Conservation (phyloP, 2,329 filamentous ascomycete genomes). For the Cordyceps pruinosa region DNA sequence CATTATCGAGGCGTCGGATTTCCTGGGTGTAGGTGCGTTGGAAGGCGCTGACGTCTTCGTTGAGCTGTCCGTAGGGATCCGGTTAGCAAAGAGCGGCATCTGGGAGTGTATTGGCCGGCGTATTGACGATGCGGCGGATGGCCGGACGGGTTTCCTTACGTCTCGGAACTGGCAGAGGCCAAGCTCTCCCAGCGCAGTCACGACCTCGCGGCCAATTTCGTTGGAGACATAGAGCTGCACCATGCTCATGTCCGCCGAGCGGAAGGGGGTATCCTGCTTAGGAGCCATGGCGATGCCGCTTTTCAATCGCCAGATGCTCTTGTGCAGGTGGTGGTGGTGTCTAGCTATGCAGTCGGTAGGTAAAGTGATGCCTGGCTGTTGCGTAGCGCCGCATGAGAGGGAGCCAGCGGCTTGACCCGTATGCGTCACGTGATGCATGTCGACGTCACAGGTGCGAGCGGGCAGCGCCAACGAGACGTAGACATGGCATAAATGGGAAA, state of each 20-base stretch:
- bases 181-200: conserved; percentile 91
- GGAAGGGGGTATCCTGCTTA: conserved; percentile 88
- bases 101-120: neutral
- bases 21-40: conserved; percentile 97
- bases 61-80: conserved; percentile 55
- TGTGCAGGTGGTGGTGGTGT: conserved; percentile 23
- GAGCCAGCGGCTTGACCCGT: neutral
- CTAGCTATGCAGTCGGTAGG: neutral
- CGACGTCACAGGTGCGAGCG: conserved; percentile 7
- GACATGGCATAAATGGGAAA: no score
- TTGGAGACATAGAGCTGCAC: conserved; percentile 99
- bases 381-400: conserved; percentile 6
- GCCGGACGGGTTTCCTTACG: conserved; percentile 49
- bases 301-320: conserved; percentile 24
- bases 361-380: conserved; percentile 11
- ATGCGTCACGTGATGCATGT: conserved; percentile 8
- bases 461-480: no score
- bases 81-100: conserved; percentile 15
- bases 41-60: conserved; percentile 86
- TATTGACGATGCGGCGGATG: neutral
- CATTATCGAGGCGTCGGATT: conserved; percentile 94
- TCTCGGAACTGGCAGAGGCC: conserved; percentile 96
- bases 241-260: conserved; percentile 99
- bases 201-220: conserved; percentile 96
- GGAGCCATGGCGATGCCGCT: conserved; percentile 48